Conservation (phyloP, 2,329 filamentous ascomycete genomes). For the Keithomyces neogunnii region DNA sequence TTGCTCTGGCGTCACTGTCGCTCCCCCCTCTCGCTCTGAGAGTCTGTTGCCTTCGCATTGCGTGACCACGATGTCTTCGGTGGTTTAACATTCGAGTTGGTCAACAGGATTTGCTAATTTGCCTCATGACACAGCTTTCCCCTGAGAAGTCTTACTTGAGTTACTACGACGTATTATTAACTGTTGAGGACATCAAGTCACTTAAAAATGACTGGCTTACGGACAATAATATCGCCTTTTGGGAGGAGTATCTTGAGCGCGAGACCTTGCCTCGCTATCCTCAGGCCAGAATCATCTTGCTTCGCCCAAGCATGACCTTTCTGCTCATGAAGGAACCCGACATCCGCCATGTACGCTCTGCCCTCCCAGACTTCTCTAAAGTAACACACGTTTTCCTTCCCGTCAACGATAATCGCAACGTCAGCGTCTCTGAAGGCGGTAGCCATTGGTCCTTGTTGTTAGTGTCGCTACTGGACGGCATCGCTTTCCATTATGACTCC, state of each 20-base stretch:
- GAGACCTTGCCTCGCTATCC: slow-evolving; percentile 76
- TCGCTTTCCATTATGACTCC: slow-evolving; percentile 96
- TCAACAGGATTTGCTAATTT: not conserved
- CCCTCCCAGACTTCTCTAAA: slow-evolving; percentile 69
- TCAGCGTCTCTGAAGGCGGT: slow-evolving; percentile 73
- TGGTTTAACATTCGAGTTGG: not conserved
- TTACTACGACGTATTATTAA: slow-evolving; percentile 47
- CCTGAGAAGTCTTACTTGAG: slow-evolving; percentile 30
- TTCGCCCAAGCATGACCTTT: slow-evolving; percentile 88
- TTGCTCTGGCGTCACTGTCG: no score
- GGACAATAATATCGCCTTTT: slow-evolving; percentile 95
- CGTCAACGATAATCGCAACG: slow-evolving; percentile 79
- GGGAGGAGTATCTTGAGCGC: slow-evolving; percentile 93
- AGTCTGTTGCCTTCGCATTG: no score
- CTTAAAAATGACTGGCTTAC: slow-evolving; percentile 93
- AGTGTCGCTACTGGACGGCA: slow-evolving; percentile 77
- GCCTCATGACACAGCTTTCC: slow-evolving; percentile 34
- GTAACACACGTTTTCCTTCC: slow-evolving; percentile 93
- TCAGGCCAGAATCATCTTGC: slow-evolving; percentile 77
- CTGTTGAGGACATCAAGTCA: slow-evolving; percentile 78
- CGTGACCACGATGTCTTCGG: not conserved
- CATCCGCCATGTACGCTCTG: slow-evolving; percentile 48
- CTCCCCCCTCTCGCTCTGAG: no score
- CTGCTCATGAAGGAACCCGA: slow-evolving; percentile 71
- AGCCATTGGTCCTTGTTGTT: slow-evolving; percentile 92